Evolutionary conservation across 139 green algal genomes (phyloP), one percentile per base, ranked within the genome.

Genomic region (Microglena sp.): DNA sequence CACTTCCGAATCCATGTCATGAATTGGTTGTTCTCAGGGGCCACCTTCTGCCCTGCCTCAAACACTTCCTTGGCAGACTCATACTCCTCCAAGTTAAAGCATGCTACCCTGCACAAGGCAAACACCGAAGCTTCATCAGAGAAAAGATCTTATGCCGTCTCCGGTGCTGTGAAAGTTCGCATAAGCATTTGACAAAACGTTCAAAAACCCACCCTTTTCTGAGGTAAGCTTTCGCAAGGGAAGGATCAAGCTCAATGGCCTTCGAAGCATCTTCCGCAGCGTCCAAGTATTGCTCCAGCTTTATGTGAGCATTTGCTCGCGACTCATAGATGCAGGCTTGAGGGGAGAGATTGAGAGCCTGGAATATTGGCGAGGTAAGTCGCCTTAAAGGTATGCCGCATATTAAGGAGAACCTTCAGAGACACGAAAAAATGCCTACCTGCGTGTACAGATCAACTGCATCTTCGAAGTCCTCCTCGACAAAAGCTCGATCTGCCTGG

Each of bases 31-130:
- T 77, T 83, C 45, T 61, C 64, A 2, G 80, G 74, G n/a, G 85
- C 81, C 21, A 94, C 67, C 8, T 64, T 45, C n/a, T 33, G 44
- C 1, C 74, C 81, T 8, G 65, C 64, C 31, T 87, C 63, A 57
- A 96, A 95, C 0, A 76, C 76, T n/a, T 77, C 75, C 70, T 86
- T 78, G 2, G 90, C 90, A 5, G 72, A 78, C 68, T 96, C 86
- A 68, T 87, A 96, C 81, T 96, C 90, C 28, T 97, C 90, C 44
- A 97, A 56, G 44, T 86, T 33, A 43, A 93, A 93, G 22, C 77
- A 71, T 1, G 86, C 85, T 2, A 82, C 72, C 55, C 79, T 89
- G 74, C 33, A n/a, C n/a, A n/a, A n/a, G n/a, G 33, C 5, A 59
- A 7, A 61, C 3, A 45, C n/a, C n/a, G n/a, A n/a, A n/a, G n/a